Conservation (phyloP, 805 yeast genomes). For the Metschnikowia lunata region DNA sequence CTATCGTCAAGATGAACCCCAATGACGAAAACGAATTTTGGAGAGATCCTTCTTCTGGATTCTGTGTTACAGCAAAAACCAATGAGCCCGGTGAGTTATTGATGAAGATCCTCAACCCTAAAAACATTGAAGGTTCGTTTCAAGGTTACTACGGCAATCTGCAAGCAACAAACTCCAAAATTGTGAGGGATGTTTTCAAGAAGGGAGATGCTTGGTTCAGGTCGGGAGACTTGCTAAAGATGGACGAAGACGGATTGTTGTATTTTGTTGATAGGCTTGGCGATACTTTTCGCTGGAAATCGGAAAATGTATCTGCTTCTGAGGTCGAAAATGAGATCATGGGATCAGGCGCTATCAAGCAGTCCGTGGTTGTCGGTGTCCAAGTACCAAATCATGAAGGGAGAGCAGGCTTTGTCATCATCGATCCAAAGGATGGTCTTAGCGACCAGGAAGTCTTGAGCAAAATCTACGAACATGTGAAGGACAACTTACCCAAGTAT, state of each 20-base stretch:
- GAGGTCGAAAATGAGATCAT: slow-evolving; percentile 82
- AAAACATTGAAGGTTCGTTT: slow-evolving; percentile 67
- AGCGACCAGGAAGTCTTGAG: slow-evolving; percentile 20
- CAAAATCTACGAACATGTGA: slow-evolving; percentile 26
- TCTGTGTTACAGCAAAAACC: slow-evolving; percentile 48
- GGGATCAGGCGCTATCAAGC: slow-evolving; percentile 46
- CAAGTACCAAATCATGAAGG: slow-evolving; percentile 87
- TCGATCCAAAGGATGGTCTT: slow-evolving; percentile 47
- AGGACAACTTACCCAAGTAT: slow-evolving; percentile 62
- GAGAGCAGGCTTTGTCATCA: slow-evolving; percentile 84
- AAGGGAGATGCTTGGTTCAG: slow-evolving; percentile 92
- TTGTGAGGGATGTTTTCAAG: slow-evolving; percentile 65
- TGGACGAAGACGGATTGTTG: slow-evolving; percentile 63
- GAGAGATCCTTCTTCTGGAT: slow-evolving; percentile 63
- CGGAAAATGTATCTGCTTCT: slow-evolving; percentile 89
- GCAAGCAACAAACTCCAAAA: slow-evolving; percentile 73
- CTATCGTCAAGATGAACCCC: slow-evolving; percentile 70
- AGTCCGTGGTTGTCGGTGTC: slow-evolving; percentile 84
- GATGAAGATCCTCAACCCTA: slow-evolving; percentile 64
- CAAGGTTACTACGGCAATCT: slow-evolving; percentile 87
- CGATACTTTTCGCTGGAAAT: slow-evolving; percentile 95
- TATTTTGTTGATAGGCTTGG: slow-evolving; percentile 91
- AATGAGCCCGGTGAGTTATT: slow-evolving; percentile 85
- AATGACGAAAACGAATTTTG: slow-evolving; percentile 69
- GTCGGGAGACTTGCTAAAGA: slow-evolving; percentile 75